Base-by-base conservation (phyloP, 495 filamentous ascomycete genomes). In the Podospora pseudocomata region DNA sequence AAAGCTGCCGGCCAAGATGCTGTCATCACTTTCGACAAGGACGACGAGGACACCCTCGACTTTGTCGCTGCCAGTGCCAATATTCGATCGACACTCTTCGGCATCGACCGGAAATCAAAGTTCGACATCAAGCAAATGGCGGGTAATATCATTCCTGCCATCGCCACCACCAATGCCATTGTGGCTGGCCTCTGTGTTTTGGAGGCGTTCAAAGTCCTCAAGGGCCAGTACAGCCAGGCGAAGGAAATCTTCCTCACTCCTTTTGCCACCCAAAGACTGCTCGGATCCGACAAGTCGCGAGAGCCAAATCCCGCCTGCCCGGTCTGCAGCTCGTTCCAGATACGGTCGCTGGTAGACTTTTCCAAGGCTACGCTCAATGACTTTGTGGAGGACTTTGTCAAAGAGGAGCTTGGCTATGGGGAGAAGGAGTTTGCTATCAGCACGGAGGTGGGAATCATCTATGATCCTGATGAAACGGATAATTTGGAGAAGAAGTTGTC, bases 51-150 rank as follows among this genome's bases (percentile, higher is more conserved):
- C 75, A 97, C 93, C 0, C 83, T 99, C 15, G 94, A 98, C 73
- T 98, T 99, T 74, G 96, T 99, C 13, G 87, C 94, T 1, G 88
- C 96, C 0, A 90, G 89, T 69, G 93, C 94, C 4, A 98, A 98
- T 70, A 81, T 99, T 49, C 86, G 95, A 44, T 94, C 93, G 4
- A 83, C 85, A 19, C 80, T 95, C 13, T 99, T 98, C 73, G 90
- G 88, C 60, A 96, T 99, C 63, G 91, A 95, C 69, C 78, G 82
- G 7, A 92, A 91, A 73, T 96, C 93, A 5, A 93, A 97, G 65
- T 99, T 97, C 69, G 93, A 97, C 75, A 94, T 94, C 71, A 99
- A 99, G 77, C 92, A 98, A 80, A 99, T 98, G 93, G 95, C 95
- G 27, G 95, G 95, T 63, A 98, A 98, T 73, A 99, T 99, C 73